A percentile compares a stretch with the other conserved stretches of the same genome.
These are phyloP conservation scores for Talaromyces sp. DNA, from an alignment of 2,329 filamentous ascomycete genomes.

Conservation along the genomic window DNA sequence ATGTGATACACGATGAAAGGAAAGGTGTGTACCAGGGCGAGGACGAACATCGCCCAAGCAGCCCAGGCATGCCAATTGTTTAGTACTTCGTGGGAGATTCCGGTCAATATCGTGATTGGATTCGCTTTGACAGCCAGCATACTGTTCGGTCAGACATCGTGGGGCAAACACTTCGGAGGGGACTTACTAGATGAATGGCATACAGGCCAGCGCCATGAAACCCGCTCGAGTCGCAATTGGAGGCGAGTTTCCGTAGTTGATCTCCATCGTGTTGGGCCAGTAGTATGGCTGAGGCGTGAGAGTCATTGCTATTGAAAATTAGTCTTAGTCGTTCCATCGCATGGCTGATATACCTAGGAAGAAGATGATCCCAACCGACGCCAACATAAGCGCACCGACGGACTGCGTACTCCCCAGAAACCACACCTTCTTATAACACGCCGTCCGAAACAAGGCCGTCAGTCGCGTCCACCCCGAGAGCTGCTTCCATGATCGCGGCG, in stretches of 20 bases:
- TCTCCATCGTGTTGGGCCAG: constrained; percentile 43
- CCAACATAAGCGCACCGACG: constrained; percentile 42
- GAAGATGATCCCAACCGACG: constrained; percentile 30
- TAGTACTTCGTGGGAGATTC: constrained; percentile 54
- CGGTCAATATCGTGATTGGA: constrained; percentile 51
- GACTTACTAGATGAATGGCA: constrained; percentile 48
- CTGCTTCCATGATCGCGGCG: constrained; percentile 23
- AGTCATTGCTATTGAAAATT: constrained; percentile 35
- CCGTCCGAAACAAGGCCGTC: constrained; percentile 35
- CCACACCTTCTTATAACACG: constrained; percentile 22
- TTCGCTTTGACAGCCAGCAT: constrained; percentile 52
- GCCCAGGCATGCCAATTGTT: constrained; percentile 45
- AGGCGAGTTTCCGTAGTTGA: constrained; percentile 47
- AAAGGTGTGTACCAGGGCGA: constrained; percentile 56
- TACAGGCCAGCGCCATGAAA: constrained; percentile 48
- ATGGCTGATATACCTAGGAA: constrained; percentile 5
- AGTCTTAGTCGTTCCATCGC: not conserved
- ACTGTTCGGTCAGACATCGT: constrained; percentile 22
- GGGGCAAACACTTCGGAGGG: not conserved
- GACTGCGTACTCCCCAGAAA: constrained; percentile 37
- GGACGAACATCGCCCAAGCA: constrained; percentile 52
- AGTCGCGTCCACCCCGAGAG: constrained; percentile 29
- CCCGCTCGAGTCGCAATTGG: constrained; percentile 51
- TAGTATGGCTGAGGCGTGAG: constrained; percentile 52
- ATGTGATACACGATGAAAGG: constrained; percentile 54